Evolutionary conservation across 352 stramenopile genomes (phyloP), one percentile per base, ranked within the genome.

Genomic region (Pythium sukuiense): DNA sequence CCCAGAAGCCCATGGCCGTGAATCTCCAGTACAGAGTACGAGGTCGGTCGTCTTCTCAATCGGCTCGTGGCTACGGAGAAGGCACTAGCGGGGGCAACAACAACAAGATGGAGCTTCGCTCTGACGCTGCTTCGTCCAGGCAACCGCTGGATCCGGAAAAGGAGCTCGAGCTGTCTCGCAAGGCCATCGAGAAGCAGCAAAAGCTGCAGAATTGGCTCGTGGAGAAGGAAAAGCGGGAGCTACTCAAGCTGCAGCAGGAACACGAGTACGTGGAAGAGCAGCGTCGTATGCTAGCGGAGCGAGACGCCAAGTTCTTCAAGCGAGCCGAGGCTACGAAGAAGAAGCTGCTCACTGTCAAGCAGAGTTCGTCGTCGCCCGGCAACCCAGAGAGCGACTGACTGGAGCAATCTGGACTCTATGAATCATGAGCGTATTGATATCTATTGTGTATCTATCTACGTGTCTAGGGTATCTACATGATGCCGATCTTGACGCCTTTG

Each of bases 151-250:
- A 83, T 32, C 67, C 81, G 26, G 76, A 92, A 61, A 88, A 83
- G 54, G 78, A 90, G 61, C 69, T 93, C 18, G 81, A 88, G 56
- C 48, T 77, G 12, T 86, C 81, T 6, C 83, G 83, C 24, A 92
- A 95, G 49, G 88, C 88, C 16, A 95, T 97, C 61, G 87, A 93
- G 63, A 96, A 96, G 74, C 88, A 97, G 58, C 83, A 87, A 2
- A 96, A 96, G 52, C 66, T 97, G 29, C 88, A 96, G 54, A 91
- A 86, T 35, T 97, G 89, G 89, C 73, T 97, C 20, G 76, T 93
- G 16, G 84, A 96, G 58, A 97, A 97, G 58, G 91, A 97, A 62
- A 79, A 83, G 32, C 80, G 84, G 45, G 87, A 96, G 61, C 71
- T 96, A 56, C 69, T 91, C 33, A 89, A 90, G 63, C 76, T 96